Percentiles rank a stretch among this genome's conserved stretches.
Conservation (phyloP, 345 rosid species). For the Eucalyptus microcorys region DNA sequence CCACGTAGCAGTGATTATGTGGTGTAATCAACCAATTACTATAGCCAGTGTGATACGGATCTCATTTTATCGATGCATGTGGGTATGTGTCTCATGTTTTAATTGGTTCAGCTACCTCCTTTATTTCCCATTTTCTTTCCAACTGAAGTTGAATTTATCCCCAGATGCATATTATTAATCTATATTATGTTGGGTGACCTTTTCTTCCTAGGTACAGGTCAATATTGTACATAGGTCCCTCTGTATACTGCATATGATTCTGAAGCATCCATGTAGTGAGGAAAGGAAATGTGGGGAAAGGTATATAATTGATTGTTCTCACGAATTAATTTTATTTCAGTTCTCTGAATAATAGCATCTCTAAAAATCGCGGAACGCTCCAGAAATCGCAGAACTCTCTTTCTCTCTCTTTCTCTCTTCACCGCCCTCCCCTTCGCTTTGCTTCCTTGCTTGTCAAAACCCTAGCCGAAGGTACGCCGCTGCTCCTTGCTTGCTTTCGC, state of each 20-base stretch:
- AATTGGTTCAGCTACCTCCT: background rate
- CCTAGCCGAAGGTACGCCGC: too few species aligned
- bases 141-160: background rate
- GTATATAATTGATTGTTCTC: conserved; percentile 15
- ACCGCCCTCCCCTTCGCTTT: too few species aligned
- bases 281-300: conserved; percentile 37
- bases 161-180: background rate
- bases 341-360: background rate
- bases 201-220: conserved; percentile 29
- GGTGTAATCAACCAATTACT: background rate
- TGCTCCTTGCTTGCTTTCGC: too few species aligned
- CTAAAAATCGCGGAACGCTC: too few species aligned
- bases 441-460: too few species aligned
- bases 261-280: conserved; percentile 45
- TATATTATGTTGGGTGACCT: background rate
- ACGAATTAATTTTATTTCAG: background rate
- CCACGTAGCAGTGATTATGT: background rate
- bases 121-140: background rate
- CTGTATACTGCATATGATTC: conserved; percentile 30
- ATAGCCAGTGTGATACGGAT: background rate
- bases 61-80: background rate
- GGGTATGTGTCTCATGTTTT: background rate
- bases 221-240: conserved; percentile 47
- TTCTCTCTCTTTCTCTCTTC: too few species aligned
- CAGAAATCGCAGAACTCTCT: too few species aligned